phyloP scores from a whole-genome alignment of 495 filamentous ascomycete species.

The Penicillium atrosanguineum region DNA sequence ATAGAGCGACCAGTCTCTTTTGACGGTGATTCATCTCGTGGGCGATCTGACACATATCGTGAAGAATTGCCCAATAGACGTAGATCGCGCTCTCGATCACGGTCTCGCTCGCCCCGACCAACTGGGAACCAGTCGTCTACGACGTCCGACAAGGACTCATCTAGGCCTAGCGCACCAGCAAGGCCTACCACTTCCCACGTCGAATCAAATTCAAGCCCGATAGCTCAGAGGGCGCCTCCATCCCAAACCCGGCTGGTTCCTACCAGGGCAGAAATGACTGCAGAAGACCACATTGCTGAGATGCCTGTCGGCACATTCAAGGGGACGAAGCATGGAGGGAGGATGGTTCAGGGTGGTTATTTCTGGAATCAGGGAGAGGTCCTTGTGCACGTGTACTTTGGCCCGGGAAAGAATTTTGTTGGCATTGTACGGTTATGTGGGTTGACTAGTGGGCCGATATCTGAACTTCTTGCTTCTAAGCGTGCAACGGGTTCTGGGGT shows the following conservation, averaged over 20 bases:
- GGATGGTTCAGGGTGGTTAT: neutral
- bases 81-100: neutral
- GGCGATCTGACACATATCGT: neutral
- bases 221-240: neutral
- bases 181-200: too few species aligned
- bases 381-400: conserved; percentile 33
- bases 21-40: neutral
- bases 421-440: conserved; percentile 44
- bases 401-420: conserved; percentile 29
- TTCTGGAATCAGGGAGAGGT: conserved; percentile 26
- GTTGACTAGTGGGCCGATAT: conserved; percentile 10
- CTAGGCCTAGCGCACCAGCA: too few species aligned
- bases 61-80: neutral
- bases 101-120: neutral
- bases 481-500: neutral
- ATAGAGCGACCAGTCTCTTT: neutral
- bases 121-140: neutral
- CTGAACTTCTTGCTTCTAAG: conserved; percentile 15
- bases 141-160: neutral
- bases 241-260: neutral
- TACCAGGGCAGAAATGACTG: neutral
- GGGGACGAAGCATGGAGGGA: neutral
- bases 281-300: conserved; percentile 5
- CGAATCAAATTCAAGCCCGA: too few species aligned
- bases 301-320: conserved; percentile 10